Evolutionary conservation across 2,329 filamentous ascomycete genomes (phyloP).

Genomic region (Microthyrium microscopicum): DNA sequence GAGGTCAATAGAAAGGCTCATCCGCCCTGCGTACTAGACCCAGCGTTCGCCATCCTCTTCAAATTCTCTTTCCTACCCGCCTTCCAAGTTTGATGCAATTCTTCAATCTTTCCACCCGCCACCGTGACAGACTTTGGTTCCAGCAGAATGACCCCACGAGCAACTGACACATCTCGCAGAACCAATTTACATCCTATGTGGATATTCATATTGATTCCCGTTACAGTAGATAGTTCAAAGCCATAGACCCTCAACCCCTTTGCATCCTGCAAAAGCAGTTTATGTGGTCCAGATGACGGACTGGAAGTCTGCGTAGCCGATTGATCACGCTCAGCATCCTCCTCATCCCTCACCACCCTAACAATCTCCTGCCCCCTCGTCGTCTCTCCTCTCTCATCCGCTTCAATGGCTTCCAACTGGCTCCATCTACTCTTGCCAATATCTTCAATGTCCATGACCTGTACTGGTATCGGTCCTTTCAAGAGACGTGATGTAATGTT

Average conservation of each 20-base stretch:
- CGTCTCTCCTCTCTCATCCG: constrained; percentile 53
- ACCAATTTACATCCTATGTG: constrained; percentile 70
- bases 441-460: constrained; percentile 77
- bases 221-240: constrained; percentile 52
- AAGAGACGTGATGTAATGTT: constrained; percentile 41
- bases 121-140: constrained; percentile 51
- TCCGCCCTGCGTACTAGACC: no score
- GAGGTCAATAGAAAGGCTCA: no score
- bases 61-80: constrained; percentile 54
- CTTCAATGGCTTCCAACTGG: constrained; percentile 69
- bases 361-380: constrained; percentile 69
- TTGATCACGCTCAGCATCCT: constrained; percentile 24
- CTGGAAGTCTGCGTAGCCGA: constrained; percentile 12
- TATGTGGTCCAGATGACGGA: constrained; percentile 44
- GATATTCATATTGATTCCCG: constrained; percentile 48
- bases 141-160: constrained; percentile 64
- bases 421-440: constrained; percentile 66
- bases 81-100: constrained; percentile 62
- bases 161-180: constrained; percentile 48
- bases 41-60: no score
- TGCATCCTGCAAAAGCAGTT: constrained; percentile 68
- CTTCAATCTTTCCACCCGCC: constrained; percentile 77
- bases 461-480: constrained; percentile 49
- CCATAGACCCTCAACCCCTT: constrained; percentile 52
- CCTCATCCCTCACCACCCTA: constrained; percentile 44